These are phyloP conservation scores for Monosporozyma servazzii DNA, from an alignment of 805 yeast genomes.

Conservation along the genomic window DNA sequence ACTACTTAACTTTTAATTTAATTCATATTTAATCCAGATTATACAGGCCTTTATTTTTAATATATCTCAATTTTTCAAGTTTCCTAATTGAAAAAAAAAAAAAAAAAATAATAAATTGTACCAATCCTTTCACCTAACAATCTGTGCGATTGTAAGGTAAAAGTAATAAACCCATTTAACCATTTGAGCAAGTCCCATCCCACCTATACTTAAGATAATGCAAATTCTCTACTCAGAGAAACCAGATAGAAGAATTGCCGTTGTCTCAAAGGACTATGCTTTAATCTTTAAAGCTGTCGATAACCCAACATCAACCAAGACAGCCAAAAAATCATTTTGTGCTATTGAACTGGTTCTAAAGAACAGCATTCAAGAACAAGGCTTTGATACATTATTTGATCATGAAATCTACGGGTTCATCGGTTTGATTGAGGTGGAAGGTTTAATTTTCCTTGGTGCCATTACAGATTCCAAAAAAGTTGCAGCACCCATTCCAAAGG, in stretches of 20 bases:
- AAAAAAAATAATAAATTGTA: not conserved
- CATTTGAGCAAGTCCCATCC: not conserved
- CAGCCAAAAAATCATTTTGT: conserved; percentile 28
- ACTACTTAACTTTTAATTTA: not conserved
- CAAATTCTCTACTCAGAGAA: conserved; percentile 20
- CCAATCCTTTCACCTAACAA: not conserved
- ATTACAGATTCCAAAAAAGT: conserved; percentile 70
- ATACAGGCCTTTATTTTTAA: not conserved
- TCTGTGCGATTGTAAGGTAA: not conserved
- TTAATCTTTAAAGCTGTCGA: conserved; percentile 38
- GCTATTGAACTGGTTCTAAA: conserved; percentile 42
- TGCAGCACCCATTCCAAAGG: conserved; percentile 74
- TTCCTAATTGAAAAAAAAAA: not conserved
- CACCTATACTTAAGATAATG: conserved; percentile 10
- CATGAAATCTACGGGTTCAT: conserved; percentile 56
- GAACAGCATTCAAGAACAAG: conserved; percentile 25
- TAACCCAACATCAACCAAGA: conserved; percentile 21
- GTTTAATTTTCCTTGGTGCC: conserved; percentile 63
- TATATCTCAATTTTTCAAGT: not conserved
- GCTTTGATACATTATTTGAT: conserved; percentile 36
- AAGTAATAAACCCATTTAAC: not conserved
- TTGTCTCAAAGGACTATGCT: conserved; percentile 34
- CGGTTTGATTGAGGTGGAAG: conserved; percentile 66
- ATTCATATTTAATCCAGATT: not conserved
- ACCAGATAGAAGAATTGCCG: conserved; percentile 27